phyloP scores from a whole-genome alignment of 2,329 filamentous ascomycete genomes.

The Cladosporium sphaerospermum region DNA sequence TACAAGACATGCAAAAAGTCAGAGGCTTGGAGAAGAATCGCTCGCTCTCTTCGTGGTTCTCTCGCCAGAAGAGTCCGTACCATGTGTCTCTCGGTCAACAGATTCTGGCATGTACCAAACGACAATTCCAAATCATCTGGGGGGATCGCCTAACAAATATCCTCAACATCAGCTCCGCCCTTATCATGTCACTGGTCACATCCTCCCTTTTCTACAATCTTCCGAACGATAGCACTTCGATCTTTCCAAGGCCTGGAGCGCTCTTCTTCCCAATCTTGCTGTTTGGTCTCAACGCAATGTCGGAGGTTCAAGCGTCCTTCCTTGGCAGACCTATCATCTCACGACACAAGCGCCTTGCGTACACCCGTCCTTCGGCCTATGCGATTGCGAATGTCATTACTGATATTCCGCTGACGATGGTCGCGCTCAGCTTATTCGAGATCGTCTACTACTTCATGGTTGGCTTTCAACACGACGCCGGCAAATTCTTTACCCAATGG shows the following conservation, averaged over 20 bases:
- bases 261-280: constrained; percentile 60
- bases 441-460: constrained; percentile 61
- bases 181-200: constrained; percentile 55
- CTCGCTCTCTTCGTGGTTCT: not conserved
- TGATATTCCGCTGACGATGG: constrained; percentile 49
- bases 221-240: constrained; percentile 49
- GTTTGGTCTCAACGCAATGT: constrained; percentile 57
- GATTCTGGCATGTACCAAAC: constrained; percentile 49
- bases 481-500: constrained; percentile 58
- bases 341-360: constrained; percentile 39
- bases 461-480: constrained; percentile 47
- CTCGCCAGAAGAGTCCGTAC: constrained; percentile 48
- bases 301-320: constrained; percentile 56
- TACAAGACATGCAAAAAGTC: constrained; percentile 50
- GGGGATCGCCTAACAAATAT: constrained; percentile 59
- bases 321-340: constrained; percentile 44
- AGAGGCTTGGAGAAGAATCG: constrained; percentile 31
- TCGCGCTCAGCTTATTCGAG: constrained; percentile 54
- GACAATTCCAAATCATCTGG: constrained; percentile 61
- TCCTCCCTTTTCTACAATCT: constrained; percentile 65
- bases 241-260: constrained; percentile 60
- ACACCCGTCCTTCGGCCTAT: constrained; percentile 49
- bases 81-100: constrained; percentile 70
- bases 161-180: constrained; percentile 54
- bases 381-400: constrained; percentile 43